Evolutionary conservation across 2,329 filamentous ascomycete genomes (phyloP).

Genomic region (Penicillium crustosum): DNA sequence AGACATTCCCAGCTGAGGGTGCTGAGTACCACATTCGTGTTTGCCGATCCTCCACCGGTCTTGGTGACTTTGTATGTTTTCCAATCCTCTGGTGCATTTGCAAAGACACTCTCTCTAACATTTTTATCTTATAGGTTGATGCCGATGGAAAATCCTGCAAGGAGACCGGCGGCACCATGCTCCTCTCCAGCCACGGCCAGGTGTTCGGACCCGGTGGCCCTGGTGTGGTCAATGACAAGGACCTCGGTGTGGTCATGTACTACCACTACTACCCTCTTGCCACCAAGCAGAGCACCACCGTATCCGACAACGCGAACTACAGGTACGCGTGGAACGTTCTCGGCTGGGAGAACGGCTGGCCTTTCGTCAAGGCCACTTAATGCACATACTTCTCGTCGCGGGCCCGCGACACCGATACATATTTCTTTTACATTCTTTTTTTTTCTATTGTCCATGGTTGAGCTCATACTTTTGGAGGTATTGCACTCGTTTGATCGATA

Average conservation of each 20-base stretch:
- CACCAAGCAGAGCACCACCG: constrained; percentile 52
- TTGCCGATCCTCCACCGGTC: constrained; percentile 56
- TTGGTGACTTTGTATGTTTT: constrained; percentile 52
- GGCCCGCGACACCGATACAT: constrained; percentile 1
- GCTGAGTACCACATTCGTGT: constrained; percentile 66
- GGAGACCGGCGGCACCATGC: constrained; percentile 59
- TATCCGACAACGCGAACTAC: constrained; percentile 41
- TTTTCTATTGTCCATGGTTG: constrained; percentile 22
- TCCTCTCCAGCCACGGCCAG: constrained; percentile 59
- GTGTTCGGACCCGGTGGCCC: constrained; percentile 68
- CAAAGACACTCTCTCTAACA: not conserved
- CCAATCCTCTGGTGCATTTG: not conserved
- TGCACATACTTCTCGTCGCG: constrained; percentile 6
- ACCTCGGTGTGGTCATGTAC: constrained; percentile 57
- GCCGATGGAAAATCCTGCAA: constrained; percentile 54
- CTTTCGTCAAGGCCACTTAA: constrained; percentile 28
- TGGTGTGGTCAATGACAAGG: constrained; percentile 34
- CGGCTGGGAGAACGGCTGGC: constrained; percentile 48
- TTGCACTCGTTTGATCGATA: constrained; percentile 20
- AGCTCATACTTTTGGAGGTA: constrained; percentile 12
- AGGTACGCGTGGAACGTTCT: constrained; percentile 52
- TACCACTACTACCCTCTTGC: constrained; percentile 57
- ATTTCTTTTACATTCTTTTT: constrained; percentile 5
- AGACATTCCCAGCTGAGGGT: constrained; percentile 52
- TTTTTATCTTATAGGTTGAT: constrained; percentile 45